Conservation (phyloP, 352 stramenopile genomes). For the Globisporangium iwayamae region DNA sequence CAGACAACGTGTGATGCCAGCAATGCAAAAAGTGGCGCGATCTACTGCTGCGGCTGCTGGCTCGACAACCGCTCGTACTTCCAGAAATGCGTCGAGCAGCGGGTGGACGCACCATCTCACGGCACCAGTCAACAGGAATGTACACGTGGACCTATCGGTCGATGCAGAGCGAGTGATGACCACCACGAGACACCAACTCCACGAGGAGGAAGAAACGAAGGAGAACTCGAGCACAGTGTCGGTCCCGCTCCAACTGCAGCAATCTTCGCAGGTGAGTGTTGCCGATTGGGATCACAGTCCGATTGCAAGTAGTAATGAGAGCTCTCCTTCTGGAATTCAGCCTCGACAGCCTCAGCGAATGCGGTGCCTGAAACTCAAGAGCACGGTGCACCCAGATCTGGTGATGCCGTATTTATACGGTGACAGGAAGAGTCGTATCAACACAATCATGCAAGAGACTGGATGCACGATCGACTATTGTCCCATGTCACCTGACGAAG, state of each 20-base stretch:
- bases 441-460: conserved; percentile 41
- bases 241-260: not conserved
- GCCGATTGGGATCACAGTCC: not conserved
- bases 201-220: conserved; percentile 19
- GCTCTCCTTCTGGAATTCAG: conserved; percentile 4
- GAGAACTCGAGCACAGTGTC: conserved; percentile 5
- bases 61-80: no score
- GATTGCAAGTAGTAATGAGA: conserved; percentile 11
- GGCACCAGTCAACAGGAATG: not conserved
- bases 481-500: conserved; percentile 47
- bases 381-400: conserved; percentile 43
- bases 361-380: conserved; percentile 56
- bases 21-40: not conserved
- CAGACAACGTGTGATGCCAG: conserved; percentile 1
- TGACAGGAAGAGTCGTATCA: conserved; percentile 48
- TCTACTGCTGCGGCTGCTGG: not conserved
- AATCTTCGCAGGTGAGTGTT: conserved; percentile 5
- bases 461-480: conserved; percentile 68
- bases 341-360: conserved; percentile 40
- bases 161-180: conserved; percentile 1
- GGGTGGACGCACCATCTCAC: not conserved
- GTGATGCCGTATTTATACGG: conserved; percentile 60
- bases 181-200: not conserved
- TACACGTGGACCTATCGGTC: conserved; percentile 1
- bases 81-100: not conserved